Conservation (phyloP, 1,139 yeast species). For the Debaryomyces nepalensis region DNA sequence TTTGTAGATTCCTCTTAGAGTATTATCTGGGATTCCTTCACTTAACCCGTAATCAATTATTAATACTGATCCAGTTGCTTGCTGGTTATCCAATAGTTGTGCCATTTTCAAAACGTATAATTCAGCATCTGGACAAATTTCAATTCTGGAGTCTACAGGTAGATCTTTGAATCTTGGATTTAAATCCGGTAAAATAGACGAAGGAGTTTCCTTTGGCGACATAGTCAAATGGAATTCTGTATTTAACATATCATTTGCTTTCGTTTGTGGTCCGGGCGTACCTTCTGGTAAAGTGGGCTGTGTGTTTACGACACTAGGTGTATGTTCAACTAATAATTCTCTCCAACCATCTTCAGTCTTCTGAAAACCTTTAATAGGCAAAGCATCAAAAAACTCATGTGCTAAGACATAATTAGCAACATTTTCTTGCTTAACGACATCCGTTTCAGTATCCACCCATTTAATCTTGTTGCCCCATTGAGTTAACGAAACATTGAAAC, state of each 20-base stretch:
- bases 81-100: conserved; percentile 40
- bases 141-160: conserved; percentile 64
- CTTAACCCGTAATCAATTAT: conserved; percentile 80
- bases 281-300: conserved; percentile 34
- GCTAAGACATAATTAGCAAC: conserved; percentile 70
- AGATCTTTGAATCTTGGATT: conserved; percentile 57
- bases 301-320: conserved; percentile 46
- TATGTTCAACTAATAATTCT: conserved; percentile 68
- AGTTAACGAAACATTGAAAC: conserved; percentile 46
- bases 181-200: conserved; percentile 61
- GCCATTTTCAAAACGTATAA: conserved; percentile 52
- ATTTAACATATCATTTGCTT: conserved; percentile 24
- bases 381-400: conserved; percentile 87
- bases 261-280: conserved; percentile 14
- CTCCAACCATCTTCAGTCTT: conserved; percentile 74
- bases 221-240: conserved; percentile 63
- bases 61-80: conserved; percentile 62
- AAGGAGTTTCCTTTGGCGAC: conserved; percentile 65
- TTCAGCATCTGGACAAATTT: conserved; percentile 78
- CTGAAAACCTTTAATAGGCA: conserved; percentile 75
- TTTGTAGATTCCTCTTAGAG: conserved; percentile 73
- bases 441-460: conserved; percentile 77
- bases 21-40: conserved; percentile 63
- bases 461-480: conserved; percentile 57
- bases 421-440: conserved; percentile 43